These are phyloP conservation scores for Colletotrichum eleusines DNA, from an alignment of 2,329 filamentous ascomycete genomes.

Conservation along the genomic window DNA sequence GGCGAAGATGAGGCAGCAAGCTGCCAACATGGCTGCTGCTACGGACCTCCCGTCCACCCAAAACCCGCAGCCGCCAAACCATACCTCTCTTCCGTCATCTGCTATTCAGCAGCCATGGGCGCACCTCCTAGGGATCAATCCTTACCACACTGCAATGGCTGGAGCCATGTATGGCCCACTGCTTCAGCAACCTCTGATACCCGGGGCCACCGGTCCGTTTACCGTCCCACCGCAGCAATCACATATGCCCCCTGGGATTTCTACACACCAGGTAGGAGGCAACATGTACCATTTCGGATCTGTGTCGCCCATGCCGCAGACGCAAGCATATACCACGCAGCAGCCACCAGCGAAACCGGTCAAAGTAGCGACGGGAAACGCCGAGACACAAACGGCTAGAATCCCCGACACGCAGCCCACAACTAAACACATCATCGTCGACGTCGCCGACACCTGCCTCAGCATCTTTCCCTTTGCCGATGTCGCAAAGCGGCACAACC, in stretches of 20 bases:
- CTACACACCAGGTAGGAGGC: slow-evolving; percentile 12
- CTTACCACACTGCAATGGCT: slow-evolving; percentile 33
- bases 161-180: slow-evolving; percentile 32
- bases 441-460: slow-evolving; percentile 63
- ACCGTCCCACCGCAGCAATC: slow-evolving; percentile 23
- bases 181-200: slow-evolving; percentile 33
- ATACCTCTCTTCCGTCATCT: slow-evolving; percentile 5
- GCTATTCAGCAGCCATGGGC: slow-evolving; percentile 33
- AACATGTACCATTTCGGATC: slow-evolving; percentile 19
- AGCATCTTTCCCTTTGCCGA: slow-evolving; percentile 59
- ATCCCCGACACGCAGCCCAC: slow-evolving; percentile 45
- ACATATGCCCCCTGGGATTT: not conserved
- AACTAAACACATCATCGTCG: slow-evolving; percentile 58
- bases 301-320: slow-evolving; percentile 1
- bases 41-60: not conserved
- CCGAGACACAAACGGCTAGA: not conserved
- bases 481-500: slow-evolving; percentile 59
- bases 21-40: slow-evolving; percentile 21
- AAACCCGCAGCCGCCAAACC: not conserved
- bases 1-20: slow-evolving; percentile 36
- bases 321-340: slow-evolving; percentile 5
- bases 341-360: not conserved
- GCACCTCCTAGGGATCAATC: slow-evolving; percentile 31
- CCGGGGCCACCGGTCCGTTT: slow-evolving; percentile 19
- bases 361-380: not conserved